These are phyloP conservation scores for Globisporangium camurandrum DNA, from an alignment of 352 stramenopile species.

Conservation along the genomic window DNA sequence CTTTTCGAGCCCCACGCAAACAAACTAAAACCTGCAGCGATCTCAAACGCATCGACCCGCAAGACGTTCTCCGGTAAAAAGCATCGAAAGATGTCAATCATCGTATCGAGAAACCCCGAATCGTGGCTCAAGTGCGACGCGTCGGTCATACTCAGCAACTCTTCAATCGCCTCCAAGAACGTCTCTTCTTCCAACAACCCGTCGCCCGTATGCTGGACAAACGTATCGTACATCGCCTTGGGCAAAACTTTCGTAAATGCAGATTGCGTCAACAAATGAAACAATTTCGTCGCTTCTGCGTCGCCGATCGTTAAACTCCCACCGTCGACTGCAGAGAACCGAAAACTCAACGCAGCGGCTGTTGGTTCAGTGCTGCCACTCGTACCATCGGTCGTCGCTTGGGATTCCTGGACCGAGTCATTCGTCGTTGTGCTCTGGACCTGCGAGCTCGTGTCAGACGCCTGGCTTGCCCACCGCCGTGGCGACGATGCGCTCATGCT, in stretches of 20 bases:
- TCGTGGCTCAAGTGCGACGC: slow-evolving; percentile 65
- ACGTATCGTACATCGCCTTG: slow-evolving; percentile 80
- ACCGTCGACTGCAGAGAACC: slow-evolving; percentile 61
- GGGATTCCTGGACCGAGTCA: slow-evolving; percentile 11
- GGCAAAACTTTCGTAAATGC: slow-evolving; percentile 65
- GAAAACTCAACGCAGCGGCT: slow-evolving; percentile 51
- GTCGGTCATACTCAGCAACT: slow-evolving; percentile 73
- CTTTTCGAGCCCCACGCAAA: slow-evolving; percentile 82
- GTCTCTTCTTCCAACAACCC: slow-evolving; percentile 78
- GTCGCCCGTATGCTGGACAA: slow-evolving; percentile 79
- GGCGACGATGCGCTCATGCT: slow-evolving; percentile 7
- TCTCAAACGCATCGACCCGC: slow-evolving; percentile 76
- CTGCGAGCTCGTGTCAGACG: slow-evolving; percentile 10
- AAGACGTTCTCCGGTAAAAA: slow-evolving; percentile 59
- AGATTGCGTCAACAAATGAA: slow-evolving; percentile 53
- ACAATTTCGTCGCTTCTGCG: slow-evolving; percentile 48
- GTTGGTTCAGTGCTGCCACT: slow-evolving; percentile 12
- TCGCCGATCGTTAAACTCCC: slow-evolving; percentile 50
- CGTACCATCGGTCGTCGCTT: slow-evolving; percentile 11
- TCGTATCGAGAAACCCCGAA: slow-evolving; percentile 64
- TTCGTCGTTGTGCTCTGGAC: slow-evolving; percentile 8
- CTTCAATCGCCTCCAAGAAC: slow-evolving; percentile 73
- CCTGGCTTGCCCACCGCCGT: slow-evolving; percentile 8
- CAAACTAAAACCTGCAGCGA: slow-evolving; percentile 74
- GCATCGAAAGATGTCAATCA: slow-evolving; percentile 67